phyloP scores from a whole-genome alignment of 2,329 filamentous ascomycete species.

The Seiridium unicorne region DNA sequence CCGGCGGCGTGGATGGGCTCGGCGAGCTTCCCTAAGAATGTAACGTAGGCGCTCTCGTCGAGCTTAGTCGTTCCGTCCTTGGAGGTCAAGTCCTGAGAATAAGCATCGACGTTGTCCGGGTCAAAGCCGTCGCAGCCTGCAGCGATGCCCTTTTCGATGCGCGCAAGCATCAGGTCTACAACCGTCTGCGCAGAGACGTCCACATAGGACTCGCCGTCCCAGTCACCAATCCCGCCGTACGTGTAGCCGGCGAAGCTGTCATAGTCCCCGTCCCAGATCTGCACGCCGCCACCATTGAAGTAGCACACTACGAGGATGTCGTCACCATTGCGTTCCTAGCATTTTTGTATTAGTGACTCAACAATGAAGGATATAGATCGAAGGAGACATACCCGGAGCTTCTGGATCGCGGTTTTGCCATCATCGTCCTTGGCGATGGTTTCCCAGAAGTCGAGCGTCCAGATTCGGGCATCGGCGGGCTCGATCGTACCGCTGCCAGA shows the following conservation, averaged over 20 bases:
- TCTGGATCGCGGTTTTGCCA: background rate
- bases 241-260: background rate
- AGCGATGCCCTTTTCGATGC: background rate
- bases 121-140: conserved; percentile 7
- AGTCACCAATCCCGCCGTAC: background rate
- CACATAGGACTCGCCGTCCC: conserved; percentile 5
- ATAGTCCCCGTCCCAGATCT: background rate
- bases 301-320: conserved; percentile 8
- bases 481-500: background rate
- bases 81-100: background rate
- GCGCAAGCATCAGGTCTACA: background rate
- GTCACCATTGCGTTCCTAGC: background rate
- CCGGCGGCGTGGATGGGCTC: background rate
- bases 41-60: background rate
- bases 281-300: conserved; percentile 8
- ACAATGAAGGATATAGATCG: background rate
- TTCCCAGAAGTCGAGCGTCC: conserved; percentile 3
- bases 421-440: background rate
- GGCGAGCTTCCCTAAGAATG: background rate
- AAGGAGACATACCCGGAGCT: background rate
- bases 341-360: background rate
- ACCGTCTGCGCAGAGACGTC: background rate
- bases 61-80: background rate
- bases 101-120: conserved; percentile 9
- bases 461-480: conserved; percentile 1